These are phyloP conservation scores for Solanum ossicruentum DNA, from an alignment of 257 asterid genomes.

Conservation along the genomic window DNA sequence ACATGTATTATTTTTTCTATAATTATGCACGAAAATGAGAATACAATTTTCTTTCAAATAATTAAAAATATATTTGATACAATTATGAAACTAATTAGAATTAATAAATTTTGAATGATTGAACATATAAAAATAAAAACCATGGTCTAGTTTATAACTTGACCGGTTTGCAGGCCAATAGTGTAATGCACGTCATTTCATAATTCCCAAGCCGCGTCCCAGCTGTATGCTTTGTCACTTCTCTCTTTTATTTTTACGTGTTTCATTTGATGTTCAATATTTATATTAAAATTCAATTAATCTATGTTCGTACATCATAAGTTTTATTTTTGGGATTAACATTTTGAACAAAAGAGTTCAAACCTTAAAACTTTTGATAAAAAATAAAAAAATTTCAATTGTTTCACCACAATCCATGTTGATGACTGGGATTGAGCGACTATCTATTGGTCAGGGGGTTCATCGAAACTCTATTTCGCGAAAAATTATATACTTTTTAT, in stretches of 20 bases:
- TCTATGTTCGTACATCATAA: accelerated
- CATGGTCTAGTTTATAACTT: background rate
- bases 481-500: no score
- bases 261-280: background rate
- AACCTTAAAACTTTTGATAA: background rate
- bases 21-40: background rate
- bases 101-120: background rate
- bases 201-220: background rate
- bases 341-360: no score
- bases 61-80: background rate
- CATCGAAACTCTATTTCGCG: no score
- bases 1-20: background rate
- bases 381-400: background rate
- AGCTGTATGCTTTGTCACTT: background rate
- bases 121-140: background rate
- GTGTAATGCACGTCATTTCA: background rate
- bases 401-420: accelerated
- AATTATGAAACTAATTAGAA: background rate
- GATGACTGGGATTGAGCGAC: no score
- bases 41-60: background rate
- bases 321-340: background rate
- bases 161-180: background rate
- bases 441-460: no score
- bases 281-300: background rate
- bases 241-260: background rate